A percentile compares a stretch with the other conserved stretches of the same genome.
phyloP scores from a whole-genome alignment of 345 rosid species.

The Aurinia saxatilis region DNA sequence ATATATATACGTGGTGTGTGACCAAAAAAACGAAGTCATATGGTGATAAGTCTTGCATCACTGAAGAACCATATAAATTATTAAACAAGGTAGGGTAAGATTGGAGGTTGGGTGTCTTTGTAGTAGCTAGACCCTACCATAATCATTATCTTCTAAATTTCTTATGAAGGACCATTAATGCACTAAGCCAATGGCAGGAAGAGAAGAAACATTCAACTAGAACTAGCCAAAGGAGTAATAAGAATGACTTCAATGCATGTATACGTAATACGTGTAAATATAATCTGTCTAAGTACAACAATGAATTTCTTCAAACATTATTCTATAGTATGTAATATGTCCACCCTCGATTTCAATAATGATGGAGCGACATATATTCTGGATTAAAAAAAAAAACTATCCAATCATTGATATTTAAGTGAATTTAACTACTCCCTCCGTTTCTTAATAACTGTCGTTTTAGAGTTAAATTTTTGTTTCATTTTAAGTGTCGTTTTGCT shows the following conservation, averaged over 20 bases:
- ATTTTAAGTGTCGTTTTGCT: too few species aligned
- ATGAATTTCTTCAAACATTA: not conserved
- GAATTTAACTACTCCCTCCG: not conserved
- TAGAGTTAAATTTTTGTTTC: too few species aligned
- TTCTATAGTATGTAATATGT: not conserved
- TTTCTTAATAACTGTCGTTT: too few species aligned
- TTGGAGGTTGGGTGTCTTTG: constrained; percentile 2
- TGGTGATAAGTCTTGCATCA: constrained; percentile 12
- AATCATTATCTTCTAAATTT: not conserved
- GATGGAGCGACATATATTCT: too few species aligned
- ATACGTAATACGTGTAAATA: not conserved
- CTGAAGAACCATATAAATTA: not conserved
- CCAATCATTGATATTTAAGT: not conserved
- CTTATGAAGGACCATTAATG: not conserved
- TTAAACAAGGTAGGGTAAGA: not conserved
- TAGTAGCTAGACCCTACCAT: not conserved
- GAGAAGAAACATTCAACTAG: not conserved
- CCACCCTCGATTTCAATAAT: too few species aligned
- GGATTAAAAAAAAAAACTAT: too few species aligned
- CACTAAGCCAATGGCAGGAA: not conserved
- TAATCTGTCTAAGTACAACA: not conserved
- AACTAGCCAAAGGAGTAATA: not conserved
- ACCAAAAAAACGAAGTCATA: too few species aligned
- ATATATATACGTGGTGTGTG: not conserved
- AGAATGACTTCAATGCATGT: not conserved